phyloP scores from a whole-genome alignment of 2,329 filamentous ascomycete species.

The Pseudohalonectria lignicola region DNA sequence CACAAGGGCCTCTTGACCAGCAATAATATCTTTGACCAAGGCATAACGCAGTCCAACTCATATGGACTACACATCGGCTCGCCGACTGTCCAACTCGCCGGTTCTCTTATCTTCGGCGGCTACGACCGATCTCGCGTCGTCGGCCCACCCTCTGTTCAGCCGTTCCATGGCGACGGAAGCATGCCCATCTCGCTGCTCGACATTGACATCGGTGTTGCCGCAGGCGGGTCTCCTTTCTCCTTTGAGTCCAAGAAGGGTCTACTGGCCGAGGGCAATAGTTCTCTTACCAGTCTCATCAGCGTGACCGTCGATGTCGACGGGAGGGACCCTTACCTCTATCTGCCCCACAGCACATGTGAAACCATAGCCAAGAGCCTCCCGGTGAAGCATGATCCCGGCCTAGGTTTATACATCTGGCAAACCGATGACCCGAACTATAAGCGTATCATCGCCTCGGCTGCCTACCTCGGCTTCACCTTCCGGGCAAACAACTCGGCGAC shows the following conservation, averaged over 20 bases:
- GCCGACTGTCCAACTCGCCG: slow-evolving; percentile 16
- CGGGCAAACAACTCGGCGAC: not conserved
- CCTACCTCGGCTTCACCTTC: slow-evolving; percentile 28
- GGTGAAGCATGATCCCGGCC: slow-evolving; percentile 19
- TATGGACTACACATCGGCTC: slow-evolving; percentile 31
- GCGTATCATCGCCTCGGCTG: slow-evolving; percentile 26
- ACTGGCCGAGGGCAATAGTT: slow-evolving; percentile 6
- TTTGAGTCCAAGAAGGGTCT: slow-evolving; percentile 10
- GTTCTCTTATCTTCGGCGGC: slow-evolving; percentile 26
- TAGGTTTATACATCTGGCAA: slow-evolving; percentile 31
- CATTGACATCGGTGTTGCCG: slow-evolving; percentile 22
- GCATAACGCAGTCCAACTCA: slow-evolving; percentile 22
- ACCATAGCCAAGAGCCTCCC: slow-evolving; percentile 24
- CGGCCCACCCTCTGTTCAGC: slow-evolving; percentile 13
- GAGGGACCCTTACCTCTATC: slow-evolving; percentile 23
- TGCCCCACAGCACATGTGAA: slow-evolving; percentile 28
- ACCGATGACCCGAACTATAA: slow-evolving; percentile 18
- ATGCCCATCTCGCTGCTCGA: slow-evolving; percentile 8
- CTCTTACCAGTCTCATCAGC: slow-evolving; percentile 10
- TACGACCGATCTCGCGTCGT: slow-evolving; percentile 28
- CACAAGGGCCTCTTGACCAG: not conserved
- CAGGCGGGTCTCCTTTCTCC: slow-evolving; percentile 27
- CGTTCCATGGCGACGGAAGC: not conserved
- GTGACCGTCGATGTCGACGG: slow-evolving; percentile 20
- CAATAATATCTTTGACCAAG: not conserved